Conservation (phyloP, 208 protist species). For the Porcisia deanei region DNA sequence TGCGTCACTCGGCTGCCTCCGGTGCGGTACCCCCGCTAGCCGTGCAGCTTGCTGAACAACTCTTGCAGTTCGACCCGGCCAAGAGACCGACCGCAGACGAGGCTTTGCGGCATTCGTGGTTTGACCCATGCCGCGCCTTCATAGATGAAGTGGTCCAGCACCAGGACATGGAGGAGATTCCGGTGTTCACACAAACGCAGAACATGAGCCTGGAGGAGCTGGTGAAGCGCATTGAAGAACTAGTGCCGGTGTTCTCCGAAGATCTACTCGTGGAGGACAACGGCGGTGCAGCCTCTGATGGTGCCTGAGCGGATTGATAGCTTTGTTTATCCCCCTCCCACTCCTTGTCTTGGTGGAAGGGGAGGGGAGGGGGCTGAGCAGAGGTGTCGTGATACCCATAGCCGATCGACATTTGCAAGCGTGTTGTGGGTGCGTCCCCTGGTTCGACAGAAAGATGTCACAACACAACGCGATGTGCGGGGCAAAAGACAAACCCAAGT, state of each 20-base stretch:
- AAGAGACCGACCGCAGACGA: constrained; percentile 78
- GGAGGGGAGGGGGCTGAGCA: too few relatives aligned
- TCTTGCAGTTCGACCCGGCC: constrained; percentile 84
- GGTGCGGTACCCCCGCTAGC: constrained; percentile 31
- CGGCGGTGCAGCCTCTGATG: constrained; percentile 4
- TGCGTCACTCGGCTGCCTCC: constrained; percentile 42
- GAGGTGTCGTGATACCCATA: background rate
- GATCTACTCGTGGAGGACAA: constrained; percentile 73
- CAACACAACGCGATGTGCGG: too few relatives aligned
- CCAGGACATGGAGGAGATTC: constrained; percentile 57
- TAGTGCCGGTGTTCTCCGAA: constrained; percentile 87
- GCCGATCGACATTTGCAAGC: background rate
- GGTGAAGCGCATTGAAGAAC: constrained; percentile 69
- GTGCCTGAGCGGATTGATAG: background rate
- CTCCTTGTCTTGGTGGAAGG: too few relatives aligned
- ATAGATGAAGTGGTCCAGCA: constrained; percentile 75
- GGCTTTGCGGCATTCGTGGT: constrained; percentile 84
- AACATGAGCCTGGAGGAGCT: constrained; percentile 55
- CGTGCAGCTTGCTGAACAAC: constrained; percentile 70
- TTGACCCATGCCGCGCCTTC: constrained; percentile 75
- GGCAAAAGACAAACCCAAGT: too few relatives aligned
- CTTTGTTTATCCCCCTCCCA: background rate
- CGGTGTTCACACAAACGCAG: constrained; percentile 56
- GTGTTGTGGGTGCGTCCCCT: background rate
- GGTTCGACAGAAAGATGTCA: background rate